Evolutionary conservation across 2,329 filamentous ascomycete species (phyloP), one percentile per base, ranked within the genome.

Genomic region (Parasarocladium wereldwijsianum): DNA sequence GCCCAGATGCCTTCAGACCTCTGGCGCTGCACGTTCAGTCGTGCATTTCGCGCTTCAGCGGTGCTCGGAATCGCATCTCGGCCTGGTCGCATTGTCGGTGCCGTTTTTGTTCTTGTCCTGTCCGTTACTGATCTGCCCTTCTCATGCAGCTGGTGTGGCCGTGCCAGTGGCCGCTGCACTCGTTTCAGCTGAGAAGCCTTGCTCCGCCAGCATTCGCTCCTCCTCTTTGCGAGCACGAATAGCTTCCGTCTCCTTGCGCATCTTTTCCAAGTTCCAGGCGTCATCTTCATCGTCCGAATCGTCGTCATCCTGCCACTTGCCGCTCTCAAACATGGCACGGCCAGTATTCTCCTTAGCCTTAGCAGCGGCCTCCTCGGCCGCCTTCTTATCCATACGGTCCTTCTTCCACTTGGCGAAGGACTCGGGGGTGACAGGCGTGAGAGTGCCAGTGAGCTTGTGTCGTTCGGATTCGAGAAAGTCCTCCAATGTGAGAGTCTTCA

Each of bases 371-470:
- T 90, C 81, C 46, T 98, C 90, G 14, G 90, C 90, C 11, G 77
- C 79, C 67, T 93, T 96, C 76, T 98, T 98, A 55, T 85, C 75
- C 42, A 96, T 51, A 25, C 90, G 79, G 31, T 93, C 80, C 58
- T 86, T 77, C 68, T 98, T 98, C 90, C 90, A 98, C 49, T 90
- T 90, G 37, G 84, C 84, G 49, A 98, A 98, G 1, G 74, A 68
- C 50, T 98, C 90, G 3, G 77, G 78, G 1, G 82, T 98, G 38
- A 98, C 92, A 5, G 92, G 92, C 2, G 92, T 98, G 30, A 96
- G 66, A 1, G 66, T 85, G 33, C 87, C 90, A 1, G 79, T 86
- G 30, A 98, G 72, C 57, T 96, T 96, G 62, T 94, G 85, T 43
- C 90, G 73, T 61, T 98, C 87, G 1, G 81, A 87, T 55, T 98